Base-by-base conservation (phyloP, 2,329 filamentous ascomycete genomes). In the Fusarium marasasianum region DNA sequence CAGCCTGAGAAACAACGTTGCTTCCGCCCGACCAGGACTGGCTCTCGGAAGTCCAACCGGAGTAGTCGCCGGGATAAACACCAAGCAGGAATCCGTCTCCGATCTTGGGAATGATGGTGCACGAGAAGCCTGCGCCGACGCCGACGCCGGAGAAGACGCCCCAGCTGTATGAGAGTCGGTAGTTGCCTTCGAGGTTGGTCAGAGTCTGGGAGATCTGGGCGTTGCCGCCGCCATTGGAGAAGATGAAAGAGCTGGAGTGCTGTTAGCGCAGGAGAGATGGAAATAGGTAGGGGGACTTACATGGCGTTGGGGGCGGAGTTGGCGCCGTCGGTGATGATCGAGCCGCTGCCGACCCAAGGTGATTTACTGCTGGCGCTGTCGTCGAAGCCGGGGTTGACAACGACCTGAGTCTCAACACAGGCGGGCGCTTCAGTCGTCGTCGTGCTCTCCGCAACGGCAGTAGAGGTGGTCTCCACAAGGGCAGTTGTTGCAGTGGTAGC, bases 231-330 rank as follows among this genome's bases (percentile, higher is more conserved):
- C 63, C 29, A 3, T 54, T 31, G 5, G 3, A 6, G 14, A 66
- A 66, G 6, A 8, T 1, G 4, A 64, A 18, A 1, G 40, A 20
- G 1, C 63, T 66, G 3, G 3, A 14, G 9, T 14, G 2, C 20
- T 29, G 6, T 65, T 33, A 65, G 38, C 6, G 5, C 6, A 1
- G 7, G 1, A 1, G 2, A 37, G 0, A 13, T 4, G 6, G 0
- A 4, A 1, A n/a, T 10, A 38, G 33, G 11, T 1, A 9, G 10
- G 8, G 20, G 13, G 5, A 22, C 29, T 14, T 37, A 41, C 63
- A 38, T 24, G 1, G 41, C 35, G 3, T 56, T 55, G 13, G n/a
- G 26, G 3, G 3, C 9, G 11, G 59, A n/a, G 13, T 20, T 13
- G 15, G 13, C n/a, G 2, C 18, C 20, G 18, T 35, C 37, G 6